phyloP scores from a whole-genome alignment of 495 filamentous ascomycete species.

The Tuber magnatum region DNA sequence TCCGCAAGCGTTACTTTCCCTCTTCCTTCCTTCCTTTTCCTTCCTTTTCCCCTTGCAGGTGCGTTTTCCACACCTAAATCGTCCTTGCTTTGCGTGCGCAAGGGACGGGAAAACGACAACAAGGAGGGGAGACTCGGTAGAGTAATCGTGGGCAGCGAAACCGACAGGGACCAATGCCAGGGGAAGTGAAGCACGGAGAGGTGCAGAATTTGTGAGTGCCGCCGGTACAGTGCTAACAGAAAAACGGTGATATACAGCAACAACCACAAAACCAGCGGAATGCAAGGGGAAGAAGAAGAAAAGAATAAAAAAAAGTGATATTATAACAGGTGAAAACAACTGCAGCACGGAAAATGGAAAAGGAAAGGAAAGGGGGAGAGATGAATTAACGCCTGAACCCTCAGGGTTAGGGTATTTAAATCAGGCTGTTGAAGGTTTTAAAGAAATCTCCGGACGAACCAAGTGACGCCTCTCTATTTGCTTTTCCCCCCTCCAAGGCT shows the following conservation, averaged over 20 bases:
- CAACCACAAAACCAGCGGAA: neutral
- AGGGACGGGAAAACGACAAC: neutral
- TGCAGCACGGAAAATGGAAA: neutral
- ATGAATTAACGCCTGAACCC: neutral
- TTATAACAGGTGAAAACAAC: neutral
- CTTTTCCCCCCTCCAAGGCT: neutral
- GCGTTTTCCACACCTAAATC: neutral
- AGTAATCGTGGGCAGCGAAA: neutral
- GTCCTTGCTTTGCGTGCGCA: neutral
- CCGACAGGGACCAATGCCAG: neutral
- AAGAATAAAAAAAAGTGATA: neutral
- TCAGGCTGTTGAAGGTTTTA: neutral
- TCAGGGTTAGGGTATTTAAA: neutral
- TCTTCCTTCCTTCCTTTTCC: neutral
- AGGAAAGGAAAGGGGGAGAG: conserved; percentile 1
- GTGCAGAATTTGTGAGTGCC: neutral
- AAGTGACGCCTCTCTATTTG: neutral
- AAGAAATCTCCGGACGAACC: conserved; percentile 1
- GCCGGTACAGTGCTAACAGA: neutral
- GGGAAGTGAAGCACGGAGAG: neutral
- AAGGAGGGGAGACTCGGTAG: neutral
- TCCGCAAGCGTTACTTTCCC: neutral
- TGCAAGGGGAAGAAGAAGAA: neutral
- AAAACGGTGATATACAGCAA: neutral
- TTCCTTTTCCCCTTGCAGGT: neutral